These are phyloP conservation scores for Erucastrum elatum DNA, from an alignment of 345 rosid genomes.

Conservation along the genomic window DNA sequence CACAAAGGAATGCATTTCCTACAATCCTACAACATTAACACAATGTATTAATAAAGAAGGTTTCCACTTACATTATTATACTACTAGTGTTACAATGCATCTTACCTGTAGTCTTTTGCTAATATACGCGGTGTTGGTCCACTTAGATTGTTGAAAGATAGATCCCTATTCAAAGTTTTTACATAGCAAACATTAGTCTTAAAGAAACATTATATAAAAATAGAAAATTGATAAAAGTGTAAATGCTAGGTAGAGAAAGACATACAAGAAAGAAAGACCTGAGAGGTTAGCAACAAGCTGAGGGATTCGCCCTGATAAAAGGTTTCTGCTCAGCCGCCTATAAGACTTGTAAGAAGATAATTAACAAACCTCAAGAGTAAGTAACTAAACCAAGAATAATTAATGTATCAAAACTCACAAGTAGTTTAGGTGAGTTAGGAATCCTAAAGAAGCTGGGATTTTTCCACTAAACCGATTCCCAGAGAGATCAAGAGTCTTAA, in stretches of 20 bases:
- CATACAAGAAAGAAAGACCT: slow-evolving; percentile 87
- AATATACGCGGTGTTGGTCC: slow-evolving; percentile 83
- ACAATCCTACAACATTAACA: slow-evolving; percentile 44
- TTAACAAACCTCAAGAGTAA: slow-evolving; percentile 2
- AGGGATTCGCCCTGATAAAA: slow-evolving; percentile 78
- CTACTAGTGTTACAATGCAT: not conserved
- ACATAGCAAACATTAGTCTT: not conserved
- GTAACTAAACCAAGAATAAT: not conserved
- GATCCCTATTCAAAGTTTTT: slow-evolving; percentile 55
- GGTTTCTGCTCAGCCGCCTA: slow-evolving; percentile 83
- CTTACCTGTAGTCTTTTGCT: slow-evolving; percentile 86
- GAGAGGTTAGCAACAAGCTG: slow-evolving; percentile 72
- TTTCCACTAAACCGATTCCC: slow-evolving; percentile 72
- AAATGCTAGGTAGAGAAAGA: slow-evolving; percentile 20
- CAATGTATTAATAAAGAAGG: not conserved
- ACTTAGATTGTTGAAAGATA: slow-evolving; percentile 87
- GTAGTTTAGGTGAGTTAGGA: slow-evolving; percentile 68
- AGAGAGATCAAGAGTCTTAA: slow-evolving; percentile 84
- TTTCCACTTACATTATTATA: too few relatives aligned
- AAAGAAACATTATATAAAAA: not conserved
- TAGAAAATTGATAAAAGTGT: not conserved
- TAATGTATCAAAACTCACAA: slow-evolving; percentile 59
- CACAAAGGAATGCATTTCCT: slow-evolving; percentile 81
- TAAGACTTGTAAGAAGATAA: slow-evolving; percentile 27
- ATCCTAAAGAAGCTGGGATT: slow-evolving; percentile 83